phyloP scores from a whole-genome alignment of 2,329 filamentous ascomycete species.

The Coniochaeta ligniaria region DNA sequence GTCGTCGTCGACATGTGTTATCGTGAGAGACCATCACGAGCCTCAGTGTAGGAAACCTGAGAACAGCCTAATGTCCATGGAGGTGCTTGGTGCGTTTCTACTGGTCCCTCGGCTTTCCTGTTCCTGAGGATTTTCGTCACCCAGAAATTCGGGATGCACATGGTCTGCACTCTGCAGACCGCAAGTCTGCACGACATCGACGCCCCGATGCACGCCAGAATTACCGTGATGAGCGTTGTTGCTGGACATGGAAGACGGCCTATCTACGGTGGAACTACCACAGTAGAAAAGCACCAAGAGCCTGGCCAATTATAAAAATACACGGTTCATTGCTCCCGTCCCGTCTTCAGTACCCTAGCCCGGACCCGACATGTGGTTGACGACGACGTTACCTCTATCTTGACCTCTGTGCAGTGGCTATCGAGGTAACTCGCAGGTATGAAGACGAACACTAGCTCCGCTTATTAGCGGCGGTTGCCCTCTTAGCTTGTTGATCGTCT shows the following conservation, averaged over 20 bases:
- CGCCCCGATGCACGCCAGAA: neutral
- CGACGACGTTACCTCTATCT: neutral
- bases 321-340: neutral
- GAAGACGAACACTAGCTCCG: neutral
- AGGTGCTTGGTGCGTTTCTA: neutral
- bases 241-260: neutral
- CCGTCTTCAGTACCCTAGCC: neutral
- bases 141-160: neutral
- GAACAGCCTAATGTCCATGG: neutral
- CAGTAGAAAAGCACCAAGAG: neutral
- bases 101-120: neutral
- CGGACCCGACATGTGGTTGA: neutral
- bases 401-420: neutral
- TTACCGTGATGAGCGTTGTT: neutral
- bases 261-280: neutral
- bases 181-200: neutral
- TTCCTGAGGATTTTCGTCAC: neutral
- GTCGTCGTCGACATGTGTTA: neutral
- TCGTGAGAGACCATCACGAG: neutral
- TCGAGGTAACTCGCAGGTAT: neutral
- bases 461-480: neutral
- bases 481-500: neutral
- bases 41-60: neutral
- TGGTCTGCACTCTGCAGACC: neutral
- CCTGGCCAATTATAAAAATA: neutral